phyloP scores from a whole-genome alignment of 768 basidiomycete genomes.

The Lentinus brumalis region DNA sequence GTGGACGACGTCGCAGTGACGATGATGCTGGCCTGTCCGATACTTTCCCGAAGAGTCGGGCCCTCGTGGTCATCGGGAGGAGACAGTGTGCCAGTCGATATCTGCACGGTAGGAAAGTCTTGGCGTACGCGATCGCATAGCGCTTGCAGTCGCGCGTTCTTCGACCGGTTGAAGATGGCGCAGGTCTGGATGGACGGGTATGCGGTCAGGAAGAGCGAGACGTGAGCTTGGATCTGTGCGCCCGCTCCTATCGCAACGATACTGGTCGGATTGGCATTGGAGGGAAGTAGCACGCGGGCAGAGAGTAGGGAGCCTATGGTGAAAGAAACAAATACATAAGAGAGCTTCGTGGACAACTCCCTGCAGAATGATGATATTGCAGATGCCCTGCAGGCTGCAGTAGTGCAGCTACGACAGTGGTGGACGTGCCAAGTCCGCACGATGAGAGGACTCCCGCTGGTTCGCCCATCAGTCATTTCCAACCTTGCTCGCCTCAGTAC shows the following conservation, averaged over 20 bases:
- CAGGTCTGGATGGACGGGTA: conserved; percentile 56
- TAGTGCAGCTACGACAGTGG: not conserved
- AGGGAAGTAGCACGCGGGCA: conserved; percentile 51
- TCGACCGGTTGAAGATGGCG: conserved; percentile 65
- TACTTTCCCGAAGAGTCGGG: conserved; percentile 28
- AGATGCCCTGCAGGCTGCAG: not conserved
- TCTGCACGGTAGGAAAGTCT: conserved; percentile 28
- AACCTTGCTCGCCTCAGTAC: too few species aligned
- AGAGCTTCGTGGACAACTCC: not conserved
- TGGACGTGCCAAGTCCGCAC: too few species aligned
- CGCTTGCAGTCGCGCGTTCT: conserved; percentile 46
- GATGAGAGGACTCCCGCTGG: too few species aligned
- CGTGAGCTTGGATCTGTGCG: conserved; percentile 66
- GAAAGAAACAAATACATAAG: not conserved
- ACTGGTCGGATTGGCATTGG: conserved; percentile 34
- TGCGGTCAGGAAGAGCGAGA: conserved; percentile 58
- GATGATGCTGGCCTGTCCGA: conserved; percentile 61
- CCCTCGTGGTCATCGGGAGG: conserved; percentile 12
- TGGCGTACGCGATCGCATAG: conserved; percentile 37
- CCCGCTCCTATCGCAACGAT: conserved; percentile 76
- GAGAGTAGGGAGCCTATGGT: conserved; percentile 68
- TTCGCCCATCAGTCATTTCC: too few species aligned
- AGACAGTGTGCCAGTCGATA: conserved; percentile 14
- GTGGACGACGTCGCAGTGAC: conserved; percentile 76
- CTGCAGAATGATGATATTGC: conserved; percentile 1